Evolutionary conservation across 345 rosid genomes (phyloP).

Genomic region (Eucalyptus polyanthemos): DNA sequence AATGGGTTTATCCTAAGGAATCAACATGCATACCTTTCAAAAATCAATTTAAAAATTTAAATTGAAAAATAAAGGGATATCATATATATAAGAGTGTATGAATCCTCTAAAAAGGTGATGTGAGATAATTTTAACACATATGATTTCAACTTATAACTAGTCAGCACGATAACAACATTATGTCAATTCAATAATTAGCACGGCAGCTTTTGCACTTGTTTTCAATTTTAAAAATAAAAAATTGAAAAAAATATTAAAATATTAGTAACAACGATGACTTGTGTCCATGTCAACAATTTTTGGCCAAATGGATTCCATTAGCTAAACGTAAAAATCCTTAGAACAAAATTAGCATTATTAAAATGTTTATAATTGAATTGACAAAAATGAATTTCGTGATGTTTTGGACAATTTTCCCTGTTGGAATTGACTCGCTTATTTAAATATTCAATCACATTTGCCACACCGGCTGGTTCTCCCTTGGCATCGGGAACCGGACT

Average conservation of each 20-base stretch:
- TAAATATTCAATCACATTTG: no score
- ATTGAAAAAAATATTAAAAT: no score
- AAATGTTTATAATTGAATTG: fast-evolving
- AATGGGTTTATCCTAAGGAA: not conserved
- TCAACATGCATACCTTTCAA: not conserved
- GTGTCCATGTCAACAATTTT: no score
- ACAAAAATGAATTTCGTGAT: fast-evolving
- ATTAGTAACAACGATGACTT: no score
- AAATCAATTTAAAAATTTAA: not conserved
- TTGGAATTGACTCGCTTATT: no score
- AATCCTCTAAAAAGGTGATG: no score
- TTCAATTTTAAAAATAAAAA: not conserved
- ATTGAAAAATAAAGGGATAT: not conserved
- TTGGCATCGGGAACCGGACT: fast-evolving
- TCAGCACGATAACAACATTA: not conserved
- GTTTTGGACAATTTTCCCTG: no score
- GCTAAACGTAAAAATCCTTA: no score
- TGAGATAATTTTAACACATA: not conserved
- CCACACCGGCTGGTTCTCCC: fast-evolving
- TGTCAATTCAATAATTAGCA: not conserved
- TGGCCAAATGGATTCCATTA: no score
- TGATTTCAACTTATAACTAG: not conserved
- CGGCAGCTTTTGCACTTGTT: not conserved
- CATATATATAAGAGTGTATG: no score
- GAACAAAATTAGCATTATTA: fast-evolving